Conservation (phyloP, 768 basidiomycete species). For the Lactarius sp. region DNA sequence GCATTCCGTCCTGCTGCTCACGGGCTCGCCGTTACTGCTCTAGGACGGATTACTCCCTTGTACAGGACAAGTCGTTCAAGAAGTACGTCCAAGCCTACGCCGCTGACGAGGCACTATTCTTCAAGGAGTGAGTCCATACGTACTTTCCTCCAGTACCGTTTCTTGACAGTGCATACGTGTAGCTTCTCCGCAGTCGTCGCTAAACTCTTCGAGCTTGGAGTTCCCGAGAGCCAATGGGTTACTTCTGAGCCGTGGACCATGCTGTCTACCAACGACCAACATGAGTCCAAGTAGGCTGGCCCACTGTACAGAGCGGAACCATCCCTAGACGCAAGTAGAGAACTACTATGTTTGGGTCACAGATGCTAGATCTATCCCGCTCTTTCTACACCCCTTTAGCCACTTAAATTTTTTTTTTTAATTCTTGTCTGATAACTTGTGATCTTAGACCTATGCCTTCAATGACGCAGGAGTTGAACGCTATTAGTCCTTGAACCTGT, state of each 20-base stretch:
- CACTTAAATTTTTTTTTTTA: neutral
- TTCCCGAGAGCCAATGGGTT: conserved; percentile 75
- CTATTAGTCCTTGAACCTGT: neutral
- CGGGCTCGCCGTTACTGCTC: neutral
- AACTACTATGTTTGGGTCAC: neutral
- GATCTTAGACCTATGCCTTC: neutral
- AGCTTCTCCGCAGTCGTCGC: conserved; percentile 81
- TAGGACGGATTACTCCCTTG: conserved; percentile 83
- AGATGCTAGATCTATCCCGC: neutral
- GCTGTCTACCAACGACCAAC: conserved; percentile 43
- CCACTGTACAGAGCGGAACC: neutral
- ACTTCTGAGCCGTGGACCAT: conserved; percentile 71
- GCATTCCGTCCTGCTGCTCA: neutral
- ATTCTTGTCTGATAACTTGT: neutral
- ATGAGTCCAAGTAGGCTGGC: conserved; percentile 27
- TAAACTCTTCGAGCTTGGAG: conserved; percentile 89
- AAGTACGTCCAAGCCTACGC: conserved; percentile 86
- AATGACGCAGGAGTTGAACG: neutral
- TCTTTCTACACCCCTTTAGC: neutral
- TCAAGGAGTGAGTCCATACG: conserved; percentile 71
- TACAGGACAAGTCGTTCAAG: conserved; percentile 89
- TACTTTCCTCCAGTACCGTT: neutral
- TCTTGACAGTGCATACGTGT: conserved; percentile 18
- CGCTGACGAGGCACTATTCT: conserved; percentile 78
- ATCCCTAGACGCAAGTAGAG: neutral